phyloP scores from a whole-genome alignment of 129 eudicot genomes.

The Silybum marianum region DNA sequence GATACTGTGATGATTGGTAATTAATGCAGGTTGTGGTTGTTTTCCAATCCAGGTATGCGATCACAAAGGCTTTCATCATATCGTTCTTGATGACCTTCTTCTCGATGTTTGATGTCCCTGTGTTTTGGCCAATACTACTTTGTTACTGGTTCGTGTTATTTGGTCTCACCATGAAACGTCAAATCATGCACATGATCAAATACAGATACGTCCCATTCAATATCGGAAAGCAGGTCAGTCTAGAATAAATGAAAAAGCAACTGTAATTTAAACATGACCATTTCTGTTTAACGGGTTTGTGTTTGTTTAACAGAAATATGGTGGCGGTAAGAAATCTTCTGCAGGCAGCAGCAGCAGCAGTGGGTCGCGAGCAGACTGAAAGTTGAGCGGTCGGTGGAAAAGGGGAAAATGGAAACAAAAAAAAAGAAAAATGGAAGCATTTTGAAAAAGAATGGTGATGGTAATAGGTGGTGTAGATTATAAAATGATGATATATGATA shows the following conservation, averaged over 20 bases:
- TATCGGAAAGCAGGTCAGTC: slow-evolving; percentile 53
- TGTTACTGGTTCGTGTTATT: slow-evolving; percentile 49
- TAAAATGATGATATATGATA: not conserved
- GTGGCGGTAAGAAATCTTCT: slow-evolving; percentile 52
- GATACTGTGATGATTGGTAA: no score
- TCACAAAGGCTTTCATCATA: slow-evolving; percentile 70
- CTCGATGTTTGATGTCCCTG: slow-evolving; percentile 50
- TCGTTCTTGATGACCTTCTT: slow-evolving; percentile 52
- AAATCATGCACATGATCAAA: slow-evolving; percentile 51
- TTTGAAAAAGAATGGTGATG: not conserved
- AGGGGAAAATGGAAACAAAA: slow-evolving; percentile 1
- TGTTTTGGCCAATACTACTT: slow-evolving; percentile 49
- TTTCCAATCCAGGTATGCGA: slow-evolving; percentile 40
- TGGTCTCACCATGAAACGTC: slow-evolving; percentile 49
- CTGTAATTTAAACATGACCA: not conserved
- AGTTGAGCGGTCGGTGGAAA: not conserved
- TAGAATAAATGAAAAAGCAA: no score
- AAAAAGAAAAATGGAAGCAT: not conserved
- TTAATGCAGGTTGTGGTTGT: not conserved
- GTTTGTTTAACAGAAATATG: slow-evolving; percentile 44
- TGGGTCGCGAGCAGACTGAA: slow-evolving; percentile 48
- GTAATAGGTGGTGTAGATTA: slow-evolving; percentile 22
- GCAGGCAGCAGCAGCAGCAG: slow-evolving; percentile 47
- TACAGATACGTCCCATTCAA: slow-evolving; percentile 45
- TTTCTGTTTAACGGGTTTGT: not conserved